Conservation (phyloP, 257 asterid genomes). For the Penstemon davidsonii region DNA sequence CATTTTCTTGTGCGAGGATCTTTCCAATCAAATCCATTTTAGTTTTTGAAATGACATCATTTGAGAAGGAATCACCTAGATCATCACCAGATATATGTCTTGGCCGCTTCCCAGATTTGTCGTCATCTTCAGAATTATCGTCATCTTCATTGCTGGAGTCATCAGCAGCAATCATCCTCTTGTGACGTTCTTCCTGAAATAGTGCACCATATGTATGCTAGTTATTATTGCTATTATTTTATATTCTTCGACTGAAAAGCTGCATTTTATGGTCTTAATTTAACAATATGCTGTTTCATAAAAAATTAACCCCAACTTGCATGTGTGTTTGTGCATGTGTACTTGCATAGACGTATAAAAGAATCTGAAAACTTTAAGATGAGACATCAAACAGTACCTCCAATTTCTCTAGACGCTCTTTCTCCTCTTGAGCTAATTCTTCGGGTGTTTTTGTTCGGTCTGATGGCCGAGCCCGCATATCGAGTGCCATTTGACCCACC, state of each 20-base stretch:
- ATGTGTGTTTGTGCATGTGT: background rate
- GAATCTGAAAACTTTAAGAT: background rate
- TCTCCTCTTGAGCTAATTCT: slow-evolving; percentile 95
- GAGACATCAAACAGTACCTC: slow-evolving; percentile 54
- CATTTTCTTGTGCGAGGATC: slow-evolving; percentile 42
- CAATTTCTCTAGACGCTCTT: slow-evolving; percentile 78
- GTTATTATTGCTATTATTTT: slow-evolving; percentile 4
- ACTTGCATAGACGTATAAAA: slow-evolving; percentile 9
- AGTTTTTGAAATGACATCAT: slow-evolving; percentile 41
- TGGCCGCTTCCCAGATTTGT: slow-evolving; percentile 36
- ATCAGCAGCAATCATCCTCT: slow-evolving; percentile 74
- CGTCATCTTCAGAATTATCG: slow-evolving; percentile 51
- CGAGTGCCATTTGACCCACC: slow-evolving; percentile 73
- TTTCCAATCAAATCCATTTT: slow-evolving; percentile 67
- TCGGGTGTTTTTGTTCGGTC: slow-evolving; percentile 88
- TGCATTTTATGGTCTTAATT: background rate
- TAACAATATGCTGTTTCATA: background rate
- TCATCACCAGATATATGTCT: slow-evolving; percentile 87
- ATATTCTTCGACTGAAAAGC: slow-evolving; percentile 13
- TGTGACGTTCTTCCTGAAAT: slow-evolving; percentile 82
- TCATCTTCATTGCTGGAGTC: slow-evolving; percentile 70
- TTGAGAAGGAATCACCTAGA: slow-evolving; percentile 79
- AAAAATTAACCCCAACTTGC: background rate
- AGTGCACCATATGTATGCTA: slow-evolving; percentile 25
- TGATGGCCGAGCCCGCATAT: slow-evolving; percentile 90